These are phyloP conservation scores for Saccharomyces jurei DNA, from an alignment of 805 yeast genomes.

Conservation along the genomic window DNA sequence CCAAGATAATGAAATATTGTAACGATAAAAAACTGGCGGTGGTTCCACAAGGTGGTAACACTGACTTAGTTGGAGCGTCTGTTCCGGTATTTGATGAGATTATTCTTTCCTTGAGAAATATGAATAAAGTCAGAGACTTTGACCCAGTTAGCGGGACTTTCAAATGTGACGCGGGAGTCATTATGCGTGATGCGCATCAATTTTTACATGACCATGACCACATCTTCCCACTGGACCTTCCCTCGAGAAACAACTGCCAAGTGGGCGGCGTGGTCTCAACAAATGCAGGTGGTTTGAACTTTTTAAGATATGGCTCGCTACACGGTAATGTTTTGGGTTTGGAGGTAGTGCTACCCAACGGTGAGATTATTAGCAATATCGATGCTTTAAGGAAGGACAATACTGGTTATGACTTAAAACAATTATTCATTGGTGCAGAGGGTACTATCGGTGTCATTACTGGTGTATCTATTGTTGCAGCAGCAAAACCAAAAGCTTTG, in stretches of 20 bases:
- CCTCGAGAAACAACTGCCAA: slow-evolving; percentile 89
- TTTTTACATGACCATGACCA: slow-evolving; percentile 65
- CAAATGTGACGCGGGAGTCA: slow-evolving; percentile 77
- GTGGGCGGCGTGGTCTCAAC: slow-evolving; percentile 87
- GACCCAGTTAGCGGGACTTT: slow-evolving; percentile 70
- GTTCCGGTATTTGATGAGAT: slow-evolving; percentile 82
- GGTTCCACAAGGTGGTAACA: slow-evolving; percentile 91
- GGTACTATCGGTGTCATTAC: slow-evolving; percentile 83
- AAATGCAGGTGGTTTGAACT: slow-evolving; percentile 83
- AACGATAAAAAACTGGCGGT: slow-evolving; percentile 64
- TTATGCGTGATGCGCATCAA: slow-evolving; percentile 70
- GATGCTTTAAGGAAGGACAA: slow-evolving; percentile 80
- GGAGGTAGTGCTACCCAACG: slow-evolving; percentile 79
- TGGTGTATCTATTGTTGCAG: slow-evolving; percentile 76
- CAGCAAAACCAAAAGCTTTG: slow-evolving; percentile 68
- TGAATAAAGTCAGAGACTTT: slow-evolving; percentile 70
- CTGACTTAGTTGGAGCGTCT: slow-evolving; percentile 86
- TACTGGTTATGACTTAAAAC: slow-evolving; percentile 84
- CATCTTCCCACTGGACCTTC: slow-evolving; percentile 81
- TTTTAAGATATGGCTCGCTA: slow-evolving; percentile 73
- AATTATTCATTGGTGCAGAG: slow-evolving; percentile 79
- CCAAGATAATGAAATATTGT: slow-evolving; percentile 64
- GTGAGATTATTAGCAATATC: slow-evolving; percentile 65
- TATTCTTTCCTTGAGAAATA: slow-evolving; percentile 50
- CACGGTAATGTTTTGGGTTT: slow-evolving; percentile 82